phyloP scores from a whole-genome alignment of 2,329 filamentous ascomycete genomes.

The Verticillium nubilum region DNA sequence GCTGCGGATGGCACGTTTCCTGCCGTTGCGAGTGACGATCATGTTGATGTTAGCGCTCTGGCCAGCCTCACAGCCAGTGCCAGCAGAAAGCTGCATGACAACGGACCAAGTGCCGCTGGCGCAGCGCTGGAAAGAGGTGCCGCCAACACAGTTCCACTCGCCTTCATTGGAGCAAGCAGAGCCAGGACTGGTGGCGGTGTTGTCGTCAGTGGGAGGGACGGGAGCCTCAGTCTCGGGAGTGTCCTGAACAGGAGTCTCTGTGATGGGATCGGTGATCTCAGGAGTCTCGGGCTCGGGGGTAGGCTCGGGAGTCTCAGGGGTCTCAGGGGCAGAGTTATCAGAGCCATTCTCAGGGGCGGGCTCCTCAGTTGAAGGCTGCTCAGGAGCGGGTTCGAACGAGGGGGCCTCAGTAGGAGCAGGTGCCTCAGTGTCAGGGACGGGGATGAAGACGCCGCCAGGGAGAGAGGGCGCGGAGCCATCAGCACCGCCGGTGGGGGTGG shows the following conservation, averaged over 20 bases:
- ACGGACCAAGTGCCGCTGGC: constrained; percentile 46
- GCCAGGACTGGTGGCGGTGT: constrained; percentile 20
- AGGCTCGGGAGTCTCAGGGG: constrained; percentile 7
- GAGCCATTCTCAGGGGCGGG: constrained; percentile 1
- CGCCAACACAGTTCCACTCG: constrained; percentile 47
- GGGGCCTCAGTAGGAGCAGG: constrained; percentile 10
- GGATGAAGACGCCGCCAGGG: constrained; percentile 36
- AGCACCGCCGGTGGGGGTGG: constrained; percentile 13
- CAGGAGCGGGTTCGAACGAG: not conserved
- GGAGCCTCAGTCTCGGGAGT: constrained; percentile 10
- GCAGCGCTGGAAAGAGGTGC: constrained; percentile 48
- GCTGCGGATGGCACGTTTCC: constrained; percentile 23
- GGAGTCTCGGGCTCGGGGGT: constrained; percentile 1
- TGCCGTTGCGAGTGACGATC: constrained; percentile 12
- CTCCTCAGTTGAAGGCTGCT: constrained; percentile 1
- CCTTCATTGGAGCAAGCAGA: constrained; percentile 42
- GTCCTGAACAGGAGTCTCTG: constrained; percentile 10
- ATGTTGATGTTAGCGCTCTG: constrained; percentile 33
- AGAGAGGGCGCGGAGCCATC: constrained; percentile 9
- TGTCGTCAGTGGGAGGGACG: constrained; percentile 2
- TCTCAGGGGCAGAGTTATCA: constrained; percentile 8
- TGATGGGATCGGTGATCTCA: constrained; percentile 1
- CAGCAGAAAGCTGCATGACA: constrained; percentile 33
- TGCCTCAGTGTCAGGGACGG: constrained; percentile 15
- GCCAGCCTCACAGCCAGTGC: constrained; percentile 39